Conservation (phyloP, 495 filamentous ascomycete genomes). For the Lasiosphaeria ovina region DNA sequence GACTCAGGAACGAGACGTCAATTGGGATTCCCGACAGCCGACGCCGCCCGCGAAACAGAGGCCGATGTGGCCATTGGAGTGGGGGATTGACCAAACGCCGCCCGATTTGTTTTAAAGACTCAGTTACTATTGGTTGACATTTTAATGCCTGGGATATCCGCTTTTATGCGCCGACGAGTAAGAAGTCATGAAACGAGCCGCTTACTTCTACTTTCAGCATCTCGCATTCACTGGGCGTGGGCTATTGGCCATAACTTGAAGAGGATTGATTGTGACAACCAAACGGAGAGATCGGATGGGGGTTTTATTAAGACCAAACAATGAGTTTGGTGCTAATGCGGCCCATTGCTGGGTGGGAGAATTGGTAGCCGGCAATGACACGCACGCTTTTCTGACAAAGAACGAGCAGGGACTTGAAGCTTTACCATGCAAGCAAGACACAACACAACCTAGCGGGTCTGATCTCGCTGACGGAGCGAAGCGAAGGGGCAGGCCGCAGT, state of each 20-base stretch:
- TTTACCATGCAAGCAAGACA: neutral
- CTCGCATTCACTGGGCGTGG: constrained; percentile 20
- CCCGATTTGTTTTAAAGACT: neutral
- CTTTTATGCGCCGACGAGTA: constrained; percentile 21
- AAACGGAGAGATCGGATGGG: neutral
- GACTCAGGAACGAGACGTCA: too few species aligned
- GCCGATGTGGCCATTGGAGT: neutral
- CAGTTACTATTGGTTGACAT: constrained; percentile 25
- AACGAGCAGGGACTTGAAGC: neutral
- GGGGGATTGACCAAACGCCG: neutral
- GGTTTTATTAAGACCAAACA: neutral
- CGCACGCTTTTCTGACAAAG: neutral
- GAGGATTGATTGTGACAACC: neutral
- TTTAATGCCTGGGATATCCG: constrained; percentile 31
- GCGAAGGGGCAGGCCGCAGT: neutral
- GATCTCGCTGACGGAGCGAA: too few species aligned
- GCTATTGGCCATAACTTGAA: constrained; percentile 9
- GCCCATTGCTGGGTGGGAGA: neutral
- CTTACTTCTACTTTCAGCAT: constrained; percentile 25
- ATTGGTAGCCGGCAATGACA: constrained; percentile 6
- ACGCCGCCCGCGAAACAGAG: too few species aligned
- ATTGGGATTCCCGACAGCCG: too few species aligned
- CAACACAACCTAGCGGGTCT: too few species aligned
- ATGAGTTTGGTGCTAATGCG: neutral
- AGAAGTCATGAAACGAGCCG: constrained; percentile 26